Percentiles rank a stretch among this genome's conserved stretches.
Evolutionary conservation across 495 filamentous ascomycete species (phyloP).

Genomic region (Chlorociboria aeruginascens): DNA sequence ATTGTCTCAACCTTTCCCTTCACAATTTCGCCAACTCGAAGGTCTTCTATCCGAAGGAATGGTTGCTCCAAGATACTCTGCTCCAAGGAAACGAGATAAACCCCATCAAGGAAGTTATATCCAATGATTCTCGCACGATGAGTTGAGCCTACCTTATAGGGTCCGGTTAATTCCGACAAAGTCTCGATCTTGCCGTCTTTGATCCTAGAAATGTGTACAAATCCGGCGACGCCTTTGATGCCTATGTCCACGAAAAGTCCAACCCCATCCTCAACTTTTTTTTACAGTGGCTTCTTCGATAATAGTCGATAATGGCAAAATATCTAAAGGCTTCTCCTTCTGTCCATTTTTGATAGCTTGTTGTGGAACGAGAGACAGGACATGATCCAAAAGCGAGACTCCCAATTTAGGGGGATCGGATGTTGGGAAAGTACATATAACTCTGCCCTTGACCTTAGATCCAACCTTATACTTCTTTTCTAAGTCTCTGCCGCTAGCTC

Average conservation of each 20-base stretch:
- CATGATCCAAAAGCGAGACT: slow-evolving; percentile 74
- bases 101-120: slow-evolving; percentile 75
- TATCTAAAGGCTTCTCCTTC: slow-evolving; percentile 35
- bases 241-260: slow-evolving; percentile 79
- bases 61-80: slow-evolving; percentile 71
- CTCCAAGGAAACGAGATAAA: slow-evolving; percentile 79
- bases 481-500: slow-evolving; percentile 48
- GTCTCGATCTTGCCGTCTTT: slow-evolving; percentile 77
- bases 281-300: slow-evolving; percentile 64
- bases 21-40: slow-evolving; percentile 68
- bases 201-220: slow-evolving; percentile 85
- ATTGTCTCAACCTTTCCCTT: slow-evolving; percentile 78
- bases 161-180: slow-evolving; percentile 59
- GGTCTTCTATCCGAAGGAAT: slow-evolving; percentile 80
- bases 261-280: slow-evolving; percentile 61
- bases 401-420: slow-evolving; percentile 72
- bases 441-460: slow-evolving; percentile 71
- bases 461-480: slow-evolving; percentile 66
- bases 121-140: slow-evolving; percentile 76
- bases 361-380: slow-evolving; percentile 46
- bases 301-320: slow-evolving; percentile 60
- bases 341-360: slow-evolving; percentile 20
- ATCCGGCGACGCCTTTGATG: slow-evolving; percentile 60
- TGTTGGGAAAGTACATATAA: slow-evolving; percentile 73
- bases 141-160: slow-evolving; percentile 60